Percentiles rank a stretch among this genome's conserved stretches.
Evolutionary conservation across 805 yeast species (phyloP).

Genomic region (Saccharomycopsis microspora): DNA sequence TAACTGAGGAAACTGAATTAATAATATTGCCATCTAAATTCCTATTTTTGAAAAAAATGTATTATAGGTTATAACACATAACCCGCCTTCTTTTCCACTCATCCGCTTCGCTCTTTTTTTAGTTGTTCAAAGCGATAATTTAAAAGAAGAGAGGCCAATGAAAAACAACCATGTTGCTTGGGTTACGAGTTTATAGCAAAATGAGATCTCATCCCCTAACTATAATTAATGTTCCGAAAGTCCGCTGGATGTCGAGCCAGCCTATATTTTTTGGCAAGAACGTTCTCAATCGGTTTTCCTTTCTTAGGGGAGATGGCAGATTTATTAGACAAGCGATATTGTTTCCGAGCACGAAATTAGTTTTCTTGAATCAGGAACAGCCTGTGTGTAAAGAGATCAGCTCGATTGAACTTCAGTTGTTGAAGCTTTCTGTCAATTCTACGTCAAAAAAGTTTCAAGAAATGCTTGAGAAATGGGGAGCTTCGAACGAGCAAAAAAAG

Average conservation of each 20-base stretch:
- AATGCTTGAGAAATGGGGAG: not conserved
- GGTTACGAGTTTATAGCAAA: too few species aligned
- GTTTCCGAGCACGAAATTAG: slow-evolving; percentile 32
- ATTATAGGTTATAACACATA: too few species aligned
- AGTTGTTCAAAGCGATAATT: too few species aligned
- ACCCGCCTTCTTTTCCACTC: too few species aligned
- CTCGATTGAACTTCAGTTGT: not conserved
- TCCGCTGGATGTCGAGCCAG: too few species aligned
- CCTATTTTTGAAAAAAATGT: too few species aligned
- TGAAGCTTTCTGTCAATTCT: not conserved
- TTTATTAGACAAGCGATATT: slow-evolving; percentile 32
- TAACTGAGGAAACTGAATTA: not conserved
- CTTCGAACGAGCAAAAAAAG: not conserved
- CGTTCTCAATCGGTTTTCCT: slow-evolving; percentile 43
- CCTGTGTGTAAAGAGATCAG: slow-evolving; percentile 2
- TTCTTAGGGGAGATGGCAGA: slow-evolving; percentile 36
- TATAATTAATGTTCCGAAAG: too few species aligned
- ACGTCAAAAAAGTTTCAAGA: not conserved
- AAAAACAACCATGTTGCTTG: too few species aligned
- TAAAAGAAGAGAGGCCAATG: too few species aligned
- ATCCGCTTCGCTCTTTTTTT: too few species aligned
- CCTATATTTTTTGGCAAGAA: slow-evolving; percentile 18
- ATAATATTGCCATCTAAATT: too few species aligned
- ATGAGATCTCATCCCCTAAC: too few species aligned
- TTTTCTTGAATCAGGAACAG: slow-evolving; percentile 20